Conservation (phyloP, 352 stramenopile genomes). For the Pythium dissotocum region DNA sequence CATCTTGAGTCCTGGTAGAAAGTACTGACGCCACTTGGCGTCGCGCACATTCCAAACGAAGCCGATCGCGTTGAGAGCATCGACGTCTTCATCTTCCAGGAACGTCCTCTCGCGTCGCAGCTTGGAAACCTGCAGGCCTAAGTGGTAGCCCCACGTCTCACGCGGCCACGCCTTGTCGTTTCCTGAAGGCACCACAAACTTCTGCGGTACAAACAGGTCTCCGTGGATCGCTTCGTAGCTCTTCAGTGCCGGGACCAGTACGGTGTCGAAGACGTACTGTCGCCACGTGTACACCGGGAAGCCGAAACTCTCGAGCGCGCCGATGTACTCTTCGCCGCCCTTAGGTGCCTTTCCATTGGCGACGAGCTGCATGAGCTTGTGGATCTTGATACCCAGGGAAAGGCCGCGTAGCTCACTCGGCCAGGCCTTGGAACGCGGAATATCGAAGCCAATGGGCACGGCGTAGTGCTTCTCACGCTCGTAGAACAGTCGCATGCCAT, state of each 20-base stretch:
- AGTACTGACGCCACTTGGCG: slow-evolving; percentile 71
- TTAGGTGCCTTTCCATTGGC: slow-evolving; percentile 27
- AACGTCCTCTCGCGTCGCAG: slow-evolving; percentile 67
- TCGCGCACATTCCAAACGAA: slow-evolving; percentile 91
- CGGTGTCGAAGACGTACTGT: slow-evolving; percentile 64
- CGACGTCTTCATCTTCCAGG: slow-evolving; percentile 58
- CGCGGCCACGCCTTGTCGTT: slow-evolving; percentile 71
- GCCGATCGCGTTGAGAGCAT: slow-evolving; percentile 84
- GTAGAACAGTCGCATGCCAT: slow-evolving; percentile 55
- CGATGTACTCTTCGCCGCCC: slow-evolving; percentile 36
- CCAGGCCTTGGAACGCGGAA: slow-evolving; percentile 46
- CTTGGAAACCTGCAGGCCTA: slow-evolving; percentile 89
- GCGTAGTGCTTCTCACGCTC: slow-evolving; percentile 64
- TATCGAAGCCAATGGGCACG: slow-evolving; percentile 44
- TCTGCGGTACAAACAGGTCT: slow-evolving; percentile 91
- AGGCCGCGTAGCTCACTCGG: slow-evolving; percentile 50
- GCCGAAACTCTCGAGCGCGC: slow-evolving; percentile 40
- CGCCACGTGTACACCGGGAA: slow-evolving; percentile 63
- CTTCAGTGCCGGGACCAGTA: slow-evolving; percentile 72
- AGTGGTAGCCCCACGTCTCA: slow-evolving; percentile 74
- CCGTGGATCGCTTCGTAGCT: slow-evolving; percentile 80
- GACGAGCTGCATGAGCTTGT: slow-evolving; percentile 53
- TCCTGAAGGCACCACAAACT: slow-evolving; percentile 82
- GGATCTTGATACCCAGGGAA: slow-evolving; percentile 55
- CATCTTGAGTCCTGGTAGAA: slow-evolving; percentile 54